phyloP scores from a whole-genome alignment of 768 basidiomycete genomes.

The Cystobasidium ongulense region DNA sequence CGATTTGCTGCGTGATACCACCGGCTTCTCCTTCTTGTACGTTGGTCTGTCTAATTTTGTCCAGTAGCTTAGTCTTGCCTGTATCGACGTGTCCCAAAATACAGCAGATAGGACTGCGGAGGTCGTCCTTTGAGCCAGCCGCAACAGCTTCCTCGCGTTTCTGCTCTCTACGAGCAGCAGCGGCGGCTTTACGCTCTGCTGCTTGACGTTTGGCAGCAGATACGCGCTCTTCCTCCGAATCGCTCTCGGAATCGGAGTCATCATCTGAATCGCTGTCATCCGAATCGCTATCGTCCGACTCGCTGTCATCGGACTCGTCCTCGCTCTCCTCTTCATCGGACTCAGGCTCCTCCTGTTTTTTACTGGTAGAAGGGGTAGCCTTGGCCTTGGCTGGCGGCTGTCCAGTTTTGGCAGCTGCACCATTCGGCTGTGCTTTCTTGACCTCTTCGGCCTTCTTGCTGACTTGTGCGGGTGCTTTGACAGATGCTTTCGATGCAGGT shows the following conservation, averaged over 20 bases:
- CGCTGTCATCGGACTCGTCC: constrained; percentile 47
- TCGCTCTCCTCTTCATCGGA: constrained; percentile 51
- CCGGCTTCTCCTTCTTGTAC: constrained; percentile 99
- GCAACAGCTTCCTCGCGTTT: constrained; percentile 77
- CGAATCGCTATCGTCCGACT: constrained; percentile 41
- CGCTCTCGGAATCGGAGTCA: constrained; percentile 41
- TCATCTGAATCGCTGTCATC: constrained; percentile 49
- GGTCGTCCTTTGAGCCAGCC: constrained; percentile 73
- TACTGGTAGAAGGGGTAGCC: constrained; percentile 43
- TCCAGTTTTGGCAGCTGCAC: constrained; percentile 34
- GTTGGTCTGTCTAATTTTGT: constrained; percentile 96
- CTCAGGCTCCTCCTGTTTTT: constrained; percentile 45
- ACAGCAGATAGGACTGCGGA: constrained; percentile 96
- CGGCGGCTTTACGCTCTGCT: constrained; percentile 68
- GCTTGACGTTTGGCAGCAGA: constrained; percentile 61
- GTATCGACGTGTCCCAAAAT: constrained; percentile 99
- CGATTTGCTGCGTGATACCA: constrained; percentile 99
- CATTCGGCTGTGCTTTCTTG: constrained; percentile 34
- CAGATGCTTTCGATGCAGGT: constrained; percentile 13
- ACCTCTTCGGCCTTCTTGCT: constrained; percentile 35
- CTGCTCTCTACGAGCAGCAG: constrained; percentile 67
- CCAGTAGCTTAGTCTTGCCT: constrained; percentile 93
- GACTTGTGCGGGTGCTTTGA: constrained; percentile 31
- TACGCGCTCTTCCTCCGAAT: constrained; percentile 50
- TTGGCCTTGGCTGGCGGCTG: constrained; percentile 34